Percentiles rank a stretch among this genome's conserved stretches.
phyloP scores from a whole-genome alignment of 768 basidiomycete species.

The Pisolithus microcarpus region DNA sequence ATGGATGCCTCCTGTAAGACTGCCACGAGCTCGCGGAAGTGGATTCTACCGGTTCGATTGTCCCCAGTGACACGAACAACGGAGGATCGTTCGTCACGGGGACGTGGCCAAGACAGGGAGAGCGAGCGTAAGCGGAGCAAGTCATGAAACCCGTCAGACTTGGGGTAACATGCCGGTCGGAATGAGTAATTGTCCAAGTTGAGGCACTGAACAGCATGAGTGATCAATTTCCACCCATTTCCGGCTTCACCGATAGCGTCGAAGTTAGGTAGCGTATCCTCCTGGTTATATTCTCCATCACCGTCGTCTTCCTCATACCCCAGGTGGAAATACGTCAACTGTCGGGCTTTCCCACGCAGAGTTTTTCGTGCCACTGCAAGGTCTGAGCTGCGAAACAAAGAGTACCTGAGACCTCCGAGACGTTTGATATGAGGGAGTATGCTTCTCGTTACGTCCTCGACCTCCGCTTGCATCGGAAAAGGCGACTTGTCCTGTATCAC shows the following conservation, averaged over 20 bases:
- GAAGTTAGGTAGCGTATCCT: not conserved
- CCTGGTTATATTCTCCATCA: not conserved
- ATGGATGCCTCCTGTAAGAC: slow-evolving; percentile 1
- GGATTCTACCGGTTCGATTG: not conserved
- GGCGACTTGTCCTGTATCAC: not conserved
- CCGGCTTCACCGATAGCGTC: not conserved
- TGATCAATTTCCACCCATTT: not conserved
- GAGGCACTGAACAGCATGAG: not conserved
- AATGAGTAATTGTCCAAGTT: slow-evolving; percentile 1
- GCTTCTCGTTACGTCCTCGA: not conserved
- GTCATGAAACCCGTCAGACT: slow-evolving; percentile 1
- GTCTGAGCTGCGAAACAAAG: slow-evolving; percentile 1
- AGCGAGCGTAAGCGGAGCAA: not conserved
- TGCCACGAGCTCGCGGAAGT: not conserved
- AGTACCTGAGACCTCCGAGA: not conserved
- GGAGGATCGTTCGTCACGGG: not conserved
- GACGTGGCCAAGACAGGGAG: slow-evolving; percentile 1
- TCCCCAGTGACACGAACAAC: too few species aligned
- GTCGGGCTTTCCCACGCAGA: not conserved
- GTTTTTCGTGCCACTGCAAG: not conserved
- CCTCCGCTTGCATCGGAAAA: not conserved
- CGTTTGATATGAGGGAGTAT: not conserved
- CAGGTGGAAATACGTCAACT: not conserved
- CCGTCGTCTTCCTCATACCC: slow-evolving; percentile 2
- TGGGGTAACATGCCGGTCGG: not conserved